Evolutionary conservation across 2,329 filamentous ascomycete species (phyloP).

Genomic region (Trichoderma sp.): DNA sequence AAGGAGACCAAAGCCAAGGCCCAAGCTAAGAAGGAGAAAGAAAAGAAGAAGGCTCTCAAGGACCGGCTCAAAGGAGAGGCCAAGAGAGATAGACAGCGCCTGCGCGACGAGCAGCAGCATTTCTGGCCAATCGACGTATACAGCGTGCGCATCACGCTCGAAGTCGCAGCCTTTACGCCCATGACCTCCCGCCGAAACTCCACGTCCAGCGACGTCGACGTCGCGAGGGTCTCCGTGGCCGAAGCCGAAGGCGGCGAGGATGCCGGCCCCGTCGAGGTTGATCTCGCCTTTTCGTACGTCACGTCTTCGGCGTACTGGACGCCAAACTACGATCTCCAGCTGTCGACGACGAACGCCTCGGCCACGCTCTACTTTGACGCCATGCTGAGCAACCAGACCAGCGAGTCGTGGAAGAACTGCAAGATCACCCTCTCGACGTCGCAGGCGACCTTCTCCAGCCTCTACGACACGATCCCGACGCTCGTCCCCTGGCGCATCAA

Average conservation of each 20-base stretch:
- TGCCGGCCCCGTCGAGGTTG: slow-evolving; percentile 31
- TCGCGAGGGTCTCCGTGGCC: slow-evolving; percentile 32
- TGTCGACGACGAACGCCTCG: slow-evolving; percentile 54
- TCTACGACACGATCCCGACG: slow-evolving; percentile 53
- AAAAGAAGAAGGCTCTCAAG: slow-evolving; percentile 36
- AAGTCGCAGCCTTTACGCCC: slow-evolving; percentile 41
- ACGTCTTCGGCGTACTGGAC: slow-evolving; percentile 57
- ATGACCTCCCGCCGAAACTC: slow-evolving; percentile 49
- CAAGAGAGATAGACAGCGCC: slow-evolving; percentile 41
- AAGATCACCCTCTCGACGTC: slow-evolving; percentile 61
- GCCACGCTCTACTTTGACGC: slow-evolving; percentile 60
- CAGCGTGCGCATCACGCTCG: slow-evolving; percentile 47
- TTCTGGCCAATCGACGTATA: slow-evolving; percentile 51
- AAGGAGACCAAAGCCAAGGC: slow-evolving; percentile 31
- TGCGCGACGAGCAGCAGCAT: slow-evolving; percentile 41
- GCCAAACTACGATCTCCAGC: slow-evolving; percentile 59
- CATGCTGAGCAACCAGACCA: slow-evolving; percentile 58
- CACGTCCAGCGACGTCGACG: slow-evolving; percentile 50
- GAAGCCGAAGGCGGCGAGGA: slow-evolving; percentile 18
- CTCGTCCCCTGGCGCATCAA: slow-evolving; percentile 57
- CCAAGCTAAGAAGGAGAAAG: slow-evolving; percentile 36
- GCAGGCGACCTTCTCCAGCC: slow-evolving; percentile 54
- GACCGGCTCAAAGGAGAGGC: slow-evolving; percentile 37
- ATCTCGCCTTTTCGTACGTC: slow-evolving; percentile 57
- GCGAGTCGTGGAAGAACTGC: slow-evolving; percentile 61